Evolutionary conservation across 441 rosid genomes (phyloP).

Genomic region (Theobroma grandiflorum): DNA sequence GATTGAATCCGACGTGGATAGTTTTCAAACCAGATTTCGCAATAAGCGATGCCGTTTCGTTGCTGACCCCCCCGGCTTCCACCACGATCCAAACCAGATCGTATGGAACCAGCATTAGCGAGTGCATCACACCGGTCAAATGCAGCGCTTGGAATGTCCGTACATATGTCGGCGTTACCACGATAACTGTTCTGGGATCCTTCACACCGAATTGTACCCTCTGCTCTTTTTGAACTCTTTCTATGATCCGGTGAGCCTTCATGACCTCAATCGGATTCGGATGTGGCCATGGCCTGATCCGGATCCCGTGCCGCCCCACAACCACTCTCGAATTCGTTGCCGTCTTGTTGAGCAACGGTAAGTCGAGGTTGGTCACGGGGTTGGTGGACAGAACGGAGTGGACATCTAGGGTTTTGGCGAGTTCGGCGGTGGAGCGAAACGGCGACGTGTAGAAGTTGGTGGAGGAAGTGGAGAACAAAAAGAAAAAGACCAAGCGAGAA

Average conservation of each 20-base stretch:
- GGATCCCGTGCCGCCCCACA: constrained; percentile 98
- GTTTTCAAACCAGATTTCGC: constrained; percentile 69
- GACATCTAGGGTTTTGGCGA: constrained; percentile 37
- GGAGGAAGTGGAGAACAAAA: constrained; percentile 73
- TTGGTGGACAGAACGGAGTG: constrained; percentile 25
- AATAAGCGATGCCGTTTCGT: constrained; percentile 79
- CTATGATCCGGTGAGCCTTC: constrained; percentile 91
- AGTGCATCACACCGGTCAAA: constrained; percentile 92
- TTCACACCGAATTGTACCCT: constrained; percentile 76
- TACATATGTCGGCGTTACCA: constrained; percentile 89
- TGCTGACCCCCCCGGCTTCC: constrained; percentile 86
- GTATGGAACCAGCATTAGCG: constrained; percentile 87
- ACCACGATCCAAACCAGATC: constrained; percentile 94
- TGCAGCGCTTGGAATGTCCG: constrained; percentile 94
- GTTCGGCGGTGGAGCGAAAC: constrained; percentile 54
- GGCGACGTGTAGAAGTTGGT: constrained; percentile 64
- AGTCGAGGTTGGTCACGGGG: constrained; percentile 22
- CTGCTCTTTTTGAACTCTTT: constrained; percentile 92
- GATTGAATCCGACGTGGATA: constrained; percentile 67
- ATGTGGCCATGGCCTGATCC: constrained; percentile 99
- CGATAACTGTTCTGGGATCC: constrained; percentile 69
- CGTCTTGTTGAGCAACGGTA: constrained; percentile 44
- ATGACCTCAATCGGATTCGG: constrained; percentile 92
- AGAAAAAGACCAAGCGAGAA: constrained; percentile 88
- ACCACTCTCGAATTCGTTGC: constrained; percentile 68